phyloP scores from a whole-genome alignment of 169 alveolate genomes.

The Plasmodium cynomolgi region DNA sequence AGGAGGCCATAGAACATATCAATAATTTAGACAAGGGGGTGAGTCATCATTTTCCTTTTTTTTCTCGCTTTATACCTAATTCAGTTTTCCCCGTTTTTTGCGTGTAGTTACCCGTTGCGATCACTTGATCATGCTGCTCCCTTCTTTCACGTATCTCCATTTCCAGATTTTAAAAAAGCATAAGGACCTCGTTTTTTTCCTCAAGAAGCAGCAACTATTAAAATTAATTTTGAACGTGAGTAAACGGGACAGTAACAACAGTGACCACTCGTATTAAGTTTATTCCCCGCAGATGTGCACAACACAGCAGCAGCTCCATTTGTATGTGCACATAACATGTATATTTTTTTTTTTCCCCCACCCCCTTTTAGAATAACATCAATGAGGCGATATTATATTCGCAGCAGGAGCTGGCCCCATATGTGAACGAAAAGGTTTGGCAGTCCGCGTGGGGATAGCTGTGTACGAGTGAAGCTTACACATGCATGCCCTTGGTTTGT shows the following conservation, averaged over 20 bases:
- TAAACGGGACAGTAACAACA: background rate
- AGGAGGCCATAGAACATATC: conserved; percentile 68
- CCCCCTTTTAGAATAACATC: conserved; percentile 52
- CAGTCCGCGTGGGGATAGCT: background rate
- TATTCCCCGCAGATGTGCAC: background rate
- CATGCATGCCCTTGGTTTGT: background rate
- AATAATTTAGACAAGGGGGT: conserved; percentile 67
- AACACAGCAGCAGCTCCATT: background rate
- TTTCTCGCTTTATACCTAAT: background rate
- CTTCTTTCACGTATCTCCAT: background rate
- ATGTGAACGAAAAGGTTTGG: conserved; percentile 71
- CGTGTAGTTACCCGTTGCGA: background rate
- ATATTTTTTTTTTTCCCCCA: background rate
- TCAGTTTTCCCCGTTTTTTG: background rate
- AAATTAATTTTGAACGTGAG: conserved; percentile 62
- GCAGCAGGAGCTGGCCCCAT: conserved; percentile 71
- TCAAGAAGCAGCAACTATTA: conserved; percentile 68
- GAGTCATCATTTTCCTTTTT: background rate
- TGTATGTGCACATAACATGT: background rate
- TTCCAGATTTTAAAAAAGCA: conserved; percentile 65
- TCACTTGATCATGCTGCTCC: background rate
- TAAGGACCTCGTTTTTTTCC: conserved; percentile 58
- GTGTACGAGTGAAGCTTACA: background rate
- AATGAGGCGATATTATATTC: conserved; percentile 73
- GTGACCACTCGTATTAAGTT: background rate